A percentile compares a stretch with the other conserved stretches of the same genome.
Conservation (phyloP, 768 basidiomycete genomes). For the Leccinum fibrillosum region DNA sequence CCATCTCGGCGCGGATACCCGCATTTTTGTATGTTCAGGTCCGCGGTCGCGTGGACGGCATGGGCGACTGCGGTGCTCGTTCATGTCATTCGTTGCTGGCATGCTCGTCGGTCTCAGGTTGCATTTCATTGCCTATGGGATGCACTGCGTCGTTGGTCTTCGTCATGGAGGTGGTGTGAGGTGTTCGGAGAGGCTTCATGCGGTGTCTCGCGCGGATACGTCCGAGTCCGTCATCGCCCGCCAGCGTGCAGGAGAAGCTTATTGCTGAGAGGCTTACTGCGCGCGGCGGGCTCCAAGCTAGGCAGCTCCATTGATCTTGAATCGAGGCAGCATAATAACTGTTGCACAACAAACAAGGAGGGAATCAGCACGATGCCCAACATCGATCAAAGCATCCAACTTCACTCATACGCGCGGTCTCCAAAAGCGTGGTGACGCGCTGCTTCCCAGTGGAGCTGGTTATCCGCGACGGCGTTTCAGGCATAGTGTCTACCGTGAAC, state of each 20-base stretch:
- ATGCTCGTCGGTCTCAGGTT: conserved; percentile 46
- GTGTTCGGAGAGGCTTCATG: background rate
- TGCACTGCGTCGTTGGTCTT: conserved; percentile 19
- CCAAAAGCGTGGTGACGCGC: conserved; percentile 66
- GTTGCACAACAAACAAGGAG: background rate
- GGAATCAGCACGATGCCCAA: background rate
- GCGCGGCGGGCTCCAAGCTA: no score
- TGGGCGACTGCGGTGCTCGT: conserved; percentile 63
- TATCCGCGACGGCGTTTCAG: conserved; percentile 40
- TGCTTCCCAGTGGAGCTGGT: conserved; percentile 48
- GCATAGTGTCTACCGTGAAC: conserved; percentile 56
- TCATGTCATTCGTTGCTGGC: conserved; percentile 54
- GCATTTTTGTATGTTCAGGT: conserved; percentile 54
- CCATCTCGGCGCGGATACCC: conserved; percentile 59
- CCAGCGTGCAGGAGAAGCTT: no score
- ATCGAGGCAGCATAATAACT: conserved; percentile 84
- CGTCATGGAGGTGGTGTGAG: conserved; percentile 3
- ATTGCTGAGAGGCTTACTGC: no score
- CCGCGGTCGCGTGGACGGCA: conserved; percentile 54
- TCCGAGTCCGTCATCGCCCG: no score
- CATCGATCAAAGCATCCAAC: conserved; percentile 11
- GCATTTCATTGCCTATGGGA: conserved; percentile 63
- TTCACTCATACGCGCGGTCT: conserved; percentile 73
- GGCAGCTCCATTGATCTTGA: conserved; percentile 47
- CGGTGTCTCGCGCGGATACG: conserved; percentile 8